Percentiles rank a stretch among this genome's conserved stretches.
These are phyloP conservation scores for Tieghemiomyces parasiticus DNA, from an alignment of 192 early-diverging fungal genomes.

Conservation along the genomic window DNA sequence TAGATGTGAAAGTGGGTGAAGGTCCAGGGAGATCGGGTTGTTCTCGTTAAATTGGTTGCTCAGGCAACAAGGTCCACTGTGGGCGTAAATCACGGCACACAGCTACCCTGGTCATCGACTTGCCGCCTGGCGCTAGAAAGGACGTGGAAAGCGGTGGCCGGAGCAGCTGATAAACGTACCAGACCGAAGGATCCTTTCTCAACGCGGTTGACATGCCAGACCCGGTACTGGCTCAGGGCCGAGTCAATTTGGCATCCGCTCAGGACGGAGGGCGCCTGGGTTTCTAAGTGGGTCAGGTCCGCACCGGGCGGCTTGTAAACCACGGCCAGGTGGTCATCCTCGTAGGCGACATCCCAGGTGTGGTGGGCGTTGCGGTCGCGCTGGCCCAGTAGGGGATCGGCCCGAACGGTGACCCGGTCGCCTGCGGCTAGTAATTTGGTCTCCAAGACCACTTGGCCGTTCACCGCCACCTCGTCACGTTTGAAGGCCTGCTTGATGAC, in stretches of 20 bases:
- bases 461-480: slow-evolving; percentile 5
- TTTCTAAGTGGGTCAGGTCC: neutral
- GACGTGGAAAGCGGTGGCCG: no score
- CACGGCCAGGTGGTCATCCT: slow-evolving; percentile 1
- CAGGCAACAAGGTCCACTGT: neutral
- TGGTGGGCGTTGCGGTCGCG: neutral
- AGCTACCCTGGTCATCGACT: no score
- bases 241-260: neutral
- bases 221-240: neutral
- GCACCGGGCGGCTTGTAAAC: neutral
- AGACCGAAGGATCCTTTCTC: slow-evolving; percentile 1
- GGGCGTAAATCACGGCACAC: no score
- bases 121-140: neutral
- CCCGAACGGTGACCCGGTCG: neutral
- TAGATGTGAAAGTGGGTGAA: neutral
- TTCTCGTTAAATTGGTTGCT: neutral
- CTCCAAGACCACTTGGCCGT: slow-evolving; percentile 2
- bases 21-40: no score
- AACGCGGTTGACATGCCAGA: neutral
- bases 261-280: neutral
- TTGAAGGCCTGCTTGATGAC: neutral
- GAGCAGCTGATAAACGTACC: no score
- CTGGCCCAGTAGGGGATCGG: neutral
- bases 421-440: neutral
- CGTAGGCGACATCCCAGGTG: neutral